A percentile compares a stretch with the other conserved stretches of the same genome.
phyloP scores from a whole-genome alignment of 78 protist genomes.

The Protostelium mycophagum region DNA sequence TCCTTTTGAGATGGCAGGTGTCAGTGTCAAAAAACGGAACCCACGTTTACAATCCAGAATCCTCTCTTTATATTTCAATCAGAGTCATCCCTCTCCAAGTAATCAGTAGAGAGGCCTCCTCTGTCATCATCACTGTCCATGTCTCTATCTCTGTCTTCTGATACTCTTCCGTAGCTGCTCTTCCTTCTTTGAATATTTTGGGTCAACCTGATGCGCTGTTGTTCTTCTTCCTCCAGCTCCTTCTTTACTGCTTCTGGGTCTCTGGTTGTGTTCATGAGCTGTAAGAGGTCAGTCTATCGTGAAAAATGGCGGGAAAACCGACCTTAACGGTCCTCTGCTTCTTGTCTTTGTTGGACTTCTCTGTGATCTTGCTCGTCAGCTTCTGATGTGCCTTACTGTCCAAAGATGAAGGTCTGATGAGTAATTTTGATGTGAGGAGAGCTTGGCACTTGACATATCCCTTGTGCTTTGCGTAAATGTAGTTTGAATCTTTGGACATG shows the following conservation, averaged over 20 bases:
- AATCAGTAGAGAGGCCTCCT: background rate
- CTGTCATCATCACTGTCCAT: background rate
- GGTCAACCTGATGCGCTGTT: background rate
- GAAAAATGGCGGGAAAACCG: no score
- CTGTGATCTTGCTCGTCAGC: conserved; percentile 18
- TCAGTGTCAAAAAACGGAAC: no score
- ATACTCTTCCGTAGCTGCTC: background rate
- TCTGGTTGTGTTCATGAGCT: background rate
- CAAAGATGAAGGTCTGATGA: conserved; percentile 35
- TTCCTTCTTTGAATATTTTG: no score
- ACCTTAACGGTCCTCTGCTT: conserved; percentile 8
- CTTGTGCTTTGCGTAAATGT: conserved; percentile 32
- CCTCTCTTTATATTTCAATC: background rate
- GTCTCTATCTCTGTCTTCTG: background rate
- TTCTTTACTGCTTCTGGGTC: background rate
- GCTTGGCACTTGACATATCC: conserved; percentile 46
- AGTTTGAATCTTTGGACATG: conserved; percentile 23
- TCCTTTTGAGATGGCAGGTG: no score
- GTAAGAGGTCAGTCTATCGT: no score
- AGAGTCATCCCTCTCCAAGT: background rate
- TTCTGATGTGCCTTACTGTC: conserved; percentile 31
- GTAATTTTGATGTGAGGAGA: conserved; percentile 15
- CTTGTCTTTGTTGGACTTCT: background rate
- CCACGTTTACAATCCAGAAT: background rate
- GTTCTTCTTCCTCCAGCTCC: background rate